These are phyloP conservation scores for Bonnemaisonia californica DNA, from an alignment of 31 red algal genomes.

Conservation along the genomic window DNA sequence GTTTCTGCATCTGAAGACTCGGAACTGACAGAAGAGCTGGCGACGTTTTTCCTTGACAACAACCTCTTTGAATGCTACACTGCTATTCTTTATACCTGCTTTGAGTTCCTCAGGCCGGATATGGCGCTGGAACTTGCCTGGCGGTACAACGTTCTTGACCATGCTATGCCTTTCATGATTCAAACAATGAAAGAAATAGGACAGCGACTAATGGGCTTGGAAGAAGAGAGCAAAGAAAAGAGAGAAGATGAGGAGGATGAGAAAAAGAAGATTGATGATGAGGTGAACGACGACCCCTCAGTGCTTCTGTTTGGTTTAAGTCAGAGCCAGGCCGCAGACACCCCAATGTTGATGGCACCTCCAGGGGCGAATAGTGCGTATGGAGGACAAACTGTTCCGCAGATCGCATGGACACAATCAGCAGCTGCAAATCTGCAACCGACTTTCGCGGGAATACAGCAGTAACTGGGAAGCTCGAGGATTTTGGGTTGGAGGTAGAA, in stretches of 20 bases:
- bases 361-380: slow-evolving; percentile 20
- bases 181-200: slow-evolving; percentile 95
- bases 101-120: slow-evolving; percentile 91
- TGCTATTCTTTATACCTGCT: slow-evolving; percentile 90
- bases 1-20: slow-evolving; percentile 84
- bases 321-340: slow-evolving; percentile 53
- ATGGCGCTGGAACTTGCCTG: slow-evolving; percentile 91
- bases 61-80: slow-evolving; percentile 82
- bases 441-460: slow-evolving; percentile 67
- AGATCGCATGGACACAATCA: slow-evolving; percentile 75
- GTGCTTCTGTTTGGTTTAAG: slow-evolving; percentile 86
- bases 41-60: slow-evolving; percentile 83
- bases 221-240: slow-evolving; percentile 94
- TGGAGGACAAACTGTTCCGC: slow-evolving; percentile 60
- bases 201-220: slow-evolving; percentile 83
- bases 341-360: slow-evolving; percentile 67
- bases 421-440: slow-evolving; percentile 61
- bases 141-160: slow-evolving; percentile 87
- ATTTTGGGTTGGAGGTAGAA: no score
- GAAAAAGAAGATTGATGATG: slow-evolving; percentile 80
- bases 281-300: slow-evolving; percentile 93
- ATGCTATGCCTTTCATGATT: slow-evolving; percentile 98
- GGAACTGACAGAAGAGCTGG: slow-evolving; percentile 87
- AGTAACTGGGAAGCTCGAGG: no score
- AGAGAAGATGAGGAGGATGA: slow-evolving; percentile 80